A percentile compares a stretch with the other conserved stretches of the same genome.
Evolutionary conservation across 495 filamentous ascomycete genomes (phyloP).

Genomic region (Podospora anserina): DNA sequence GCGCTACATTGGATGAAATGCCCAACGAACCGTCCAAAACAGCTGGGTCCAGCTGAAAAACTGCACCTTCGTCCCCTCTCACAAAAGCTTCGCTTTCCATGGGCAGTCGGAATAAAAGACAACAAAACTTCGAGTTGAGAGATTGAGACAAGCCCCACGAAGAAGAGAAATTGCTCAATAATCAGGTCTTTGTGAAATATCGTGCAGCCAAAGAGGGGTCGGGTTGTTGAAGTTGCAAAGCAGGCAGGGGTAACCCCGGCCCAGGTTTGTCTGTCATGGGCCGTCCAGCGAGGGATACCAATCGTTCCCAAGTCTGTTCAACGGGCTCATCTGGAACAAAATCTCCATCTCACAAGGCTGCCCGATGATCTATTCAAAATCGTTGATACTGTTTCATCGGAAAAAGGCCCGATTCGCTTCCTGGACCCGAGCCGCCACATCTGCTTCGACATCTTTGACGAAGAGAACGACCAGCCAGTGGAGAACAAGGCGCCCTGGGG

Average conservation of each 20-base stretch:
- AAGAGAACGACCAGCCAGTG: conserved; percentile 34
- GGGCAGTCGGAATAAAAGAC: no score
- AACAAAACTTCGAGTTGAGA: no score
- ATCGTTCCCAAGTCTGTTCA: conserved; percentile 50
- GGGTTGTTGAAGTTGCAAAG: conserved; percentile 25
- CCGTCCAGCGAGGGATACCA: conserved; percentile 33
- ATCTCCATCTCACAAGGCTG: conserved; percentile 26
- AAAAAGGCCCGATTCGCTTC: conserved; percentile 27
- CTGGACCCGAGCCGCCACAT: conserved; percentile 31
- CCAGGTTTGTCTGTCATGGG: conserved; percentile 41
- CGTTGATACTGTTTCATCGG: conserved; percentile 20
- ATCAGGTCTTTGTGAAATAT: not conserved
- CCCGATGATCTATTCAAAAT: conserved; percentile 23
- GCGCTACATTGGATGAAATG: no score
- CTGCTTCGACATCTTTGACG: conserved; percentile 38
- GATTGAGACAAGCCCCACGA: no score
- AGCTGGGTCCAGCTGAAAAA: no score
- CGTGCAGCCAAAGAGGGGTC: no score
- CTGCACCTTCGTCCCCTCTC: no score
- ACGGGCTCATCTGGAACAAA: conserved; percentile 55
- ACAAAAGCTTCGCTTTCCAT: no score
- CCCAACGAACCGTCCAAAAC: no score
- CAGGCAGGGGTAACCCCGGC: conserved; percentile 28
- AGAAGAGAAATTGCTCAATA: no score
- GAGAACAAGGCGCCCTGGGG: conserved; percentile 32